A percentile compares a stretch with the other conserved stretches of the same genome.
These are phyloP conservation scores for Claviceps sorghi DNA, from an alignment of 2,329 filamentous ascomycete genomes.

Conservation along the genomic window DNA sequence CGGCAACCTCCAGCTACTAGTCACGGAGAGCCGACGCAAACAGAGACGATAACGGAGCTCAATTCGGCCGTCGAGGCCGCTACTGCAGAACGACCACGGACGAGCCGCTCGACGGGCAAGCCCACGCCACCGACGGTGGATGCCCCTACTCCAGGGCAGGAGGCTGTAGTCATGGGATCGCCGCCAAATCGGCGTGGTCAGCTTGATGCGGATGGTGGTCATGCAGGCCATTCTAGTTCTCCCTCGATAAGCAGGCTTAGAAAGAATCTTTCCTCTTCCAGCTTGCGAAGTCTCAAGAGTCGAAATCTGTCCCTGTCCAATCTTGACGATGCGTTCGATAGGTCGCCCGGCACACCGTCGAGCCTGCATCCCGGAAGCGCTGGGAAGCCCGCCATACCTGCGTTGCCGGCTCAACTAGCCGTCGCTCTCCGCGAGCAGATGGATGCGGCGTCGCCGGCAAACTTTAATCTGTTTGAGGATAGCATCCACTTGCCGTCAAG, in stretches of 20 bases:
- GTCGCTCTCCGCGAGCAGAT: conserved; percentile 45
- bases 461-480: conserved; percentile 70
- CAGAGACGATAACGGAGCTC: conserved; percentile 5
- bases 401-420: conserved; percentile 52
- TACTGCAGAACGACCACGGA: conserved; percentile 2
- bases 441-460: conserved; percentile 46
- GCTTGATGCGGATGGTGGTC: conserved; percentile 22
- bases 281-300: conserved; percentile 55
- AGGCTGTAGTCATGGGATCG: conserved; percentile 12
- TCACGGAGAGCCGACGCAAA: conserved; percentile 1
- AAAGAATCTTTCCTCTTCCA: conserved; percentile 59
- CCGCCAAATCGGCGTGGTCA: conserved; percentile 19
- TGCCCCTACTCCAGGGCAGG: conserved; percentile 4
- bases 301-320: conserved; percentile 57
- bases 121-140: conserved; percentile 3
- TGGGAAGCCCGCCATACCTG: conserved; percentile 37
- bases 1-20: conserved; percentile 9
- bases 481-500: conserved; percentile 56
- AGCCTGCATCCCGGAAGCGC: conserved; percentile 49
- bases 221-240: conserved; percentile 33
- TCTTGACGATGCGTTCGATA: conserved; percentile 46
- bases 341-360: conserved; percentile 60
- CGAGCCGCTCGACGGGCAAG: conserved; percentile 1
- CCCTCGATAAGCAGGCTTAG: conserved; percentile 35
- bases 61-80: conserved; percentile 5